A percentile compares a stretch with the other conserved stretches of the same genome.
Evolutionary conservation across 192 early-diverging fungal species (phyloP).

Genomic region (Backusella mclennaniae): DNA sequence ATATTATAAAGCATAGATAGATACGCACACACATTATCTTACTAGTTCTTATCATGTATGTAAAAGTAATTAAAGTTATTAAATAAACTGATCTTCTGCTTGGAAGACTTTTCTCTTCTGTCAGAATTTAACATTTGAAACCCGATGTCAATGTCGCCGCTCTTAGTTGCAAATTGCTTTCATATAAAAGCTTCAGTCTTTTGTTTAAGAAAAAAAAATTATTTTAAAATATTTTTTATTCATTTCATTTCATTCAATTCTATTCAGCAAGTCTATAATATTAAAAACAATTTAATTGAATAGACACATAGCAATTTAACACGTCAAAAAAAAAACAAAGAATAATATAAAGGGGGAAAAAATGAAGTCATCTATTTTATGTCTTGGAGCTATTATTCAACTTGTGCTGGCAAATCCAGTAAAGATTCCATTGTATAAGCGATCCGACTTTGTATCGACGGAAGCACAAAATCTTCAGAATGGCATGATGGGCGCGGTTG

Average conservation of each 20-base stretch:
- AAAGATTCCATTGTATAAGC: constrained; percentile 31
- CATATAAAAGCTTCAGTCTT: background rate
- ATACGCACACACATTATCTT: background rate
- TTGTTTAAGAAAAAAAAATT: background rate
- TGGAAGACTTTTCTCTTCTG: background rate
- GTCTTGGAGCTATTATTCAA: constrained; percentile 27
- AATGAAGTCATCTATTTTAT: constrained; percentile 28
- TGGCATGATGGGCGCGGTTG: constrained; percentile 80
- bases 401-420: constrained; percentile 18
- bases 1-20: too few relatives aligned
- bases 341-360: background rate
- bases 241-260: background rate
- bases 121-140: background rate
- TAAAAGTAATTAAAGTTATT: background rate
- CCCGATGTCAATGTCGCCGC: background rate
- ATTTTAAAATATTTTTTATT: background rate
- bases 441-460: constrained; percentile 18
- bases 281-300: background rate
- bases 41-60: background rate
- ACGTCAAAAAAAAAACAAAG: background rate
- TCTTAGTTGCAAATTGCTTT: background rate
- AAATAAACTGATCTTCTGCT: background rate
- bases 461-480: constrained; percentile 22
- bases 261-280: background rate
- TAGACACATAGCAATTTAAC: background rate